Conservation (phyloP, 176 grass and related monocot species). For the Oryza glumipatula region DNA sequence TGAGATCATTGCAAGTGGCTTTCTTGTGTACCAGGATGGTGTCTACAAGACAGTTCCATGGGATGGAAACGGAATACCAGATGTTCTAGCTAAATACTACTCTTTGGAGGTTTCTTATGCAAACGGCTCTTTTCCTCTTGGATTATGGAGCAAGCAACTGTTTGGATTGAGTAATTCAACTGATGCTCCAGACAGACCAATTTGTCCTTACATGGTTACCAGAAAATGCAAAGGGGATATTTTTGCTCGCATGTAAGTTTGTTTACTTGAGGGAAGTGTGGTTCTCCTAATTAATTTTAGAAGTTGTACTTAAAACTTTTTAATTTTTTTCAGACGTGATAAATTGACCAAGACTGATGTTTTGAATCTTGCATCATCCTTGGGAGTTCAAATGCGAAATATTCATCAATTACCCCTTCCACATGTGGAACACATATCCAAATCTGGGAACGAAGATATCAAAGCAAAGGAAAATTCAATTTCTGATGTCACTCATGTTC, state of each 20-base stretch:
- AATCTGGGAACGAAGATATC: conserved; percentile 29
- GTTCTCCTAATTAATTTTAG: conserved; percentile 31
- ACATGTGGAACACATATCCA: conserved; percentile 22
- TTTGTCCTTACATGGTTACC: conserved; percentile 94
- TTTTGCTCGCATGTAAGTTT: conserved; percentile 86
- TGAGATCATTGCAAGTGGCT: conserved; percentile 84
- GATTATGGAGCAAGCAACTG: conserved; percentile 82
- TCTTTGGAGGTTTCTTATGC: conserved; percentile 40
- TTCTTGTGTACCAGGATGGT: conserved; percentile 68
- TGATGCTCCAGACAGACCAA: conserved; percentile 49
- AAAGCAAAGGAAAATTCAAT: conserved; percentile 18
- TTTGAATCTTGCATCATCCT: conserved; percentile 78
- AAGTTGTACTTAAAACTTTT: not conserved
- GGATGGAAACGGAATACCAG: conserved; percentile 83
- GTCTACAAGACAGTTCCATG: conserved; percentile 68
- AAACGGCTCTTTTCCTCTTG: conserved; percentile 72
- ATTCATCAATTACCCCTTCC: conserved; percentile 85
- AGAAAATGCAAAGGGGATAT: conserved; percentile 94
- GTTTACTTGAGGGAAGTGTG: conserved; percentile 15
- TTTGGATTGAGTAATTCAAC: conserved; percentile 47
- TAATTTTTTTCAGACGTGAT: conserved; percentile 69
- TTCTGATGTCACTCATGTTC: conserved; percentile 35
- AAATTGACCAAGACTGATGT: conserved; percentile 67
- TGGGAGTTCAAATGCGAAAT: conserved; percentile 84
- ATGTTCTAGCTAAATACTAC: conserved; percentile 63